Evolutionary conservation across 768 basidiomycete genomes (phyloP).

Genomic region (Mycena pura): DNA sequence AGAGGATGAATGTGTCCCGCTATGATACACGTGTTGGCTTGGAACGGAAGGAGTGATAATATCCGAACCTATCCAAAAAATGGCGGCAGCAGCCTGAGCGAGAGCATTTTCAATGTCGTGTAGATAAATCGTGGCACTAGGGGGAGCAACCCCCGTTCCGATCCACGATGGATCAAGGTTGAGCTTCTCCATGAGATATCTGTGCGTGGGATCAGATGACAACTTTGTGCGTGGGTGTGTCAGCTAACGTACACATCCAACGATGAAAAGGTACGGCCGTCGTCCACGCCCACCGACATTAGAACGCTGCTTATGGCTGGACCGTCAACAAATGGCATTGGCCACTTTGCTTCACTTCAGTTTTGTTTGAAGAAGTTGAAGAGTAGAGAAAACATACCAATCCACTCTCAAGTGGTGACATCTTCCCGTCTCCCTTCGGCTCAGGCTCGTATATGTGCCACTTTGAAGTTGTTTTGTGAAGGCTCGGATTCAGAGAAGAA

Average conservation of each 20-base stretch:
- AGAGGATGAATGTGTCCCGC: neutral
- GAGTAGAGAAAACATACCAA: neutral
- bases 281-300: neutral
- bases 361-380: neutral
- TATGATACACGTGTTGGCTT: neutral
- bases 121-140: neutral
- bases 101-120: constrained; percentile 6
- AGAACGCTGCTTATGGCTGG: neutral
- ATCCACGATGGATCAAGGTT: neutral
- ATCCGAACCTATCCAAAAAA: neutral
- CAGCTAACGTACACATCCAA: neutral
- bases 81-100: neutral
- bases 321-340: no score
- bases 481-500: neutral
- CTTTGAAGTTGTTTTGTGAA: neutral
- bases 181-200: neutral
- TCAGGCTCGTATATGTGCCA: neutral
- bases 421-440: neutral
- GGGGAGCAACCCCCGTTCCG: neutral
- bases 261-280: neutral
- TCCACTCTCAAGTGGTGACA: neutral
- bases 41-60: neutral
- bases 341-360: neutral
- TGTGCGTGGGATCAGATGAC: neutral
- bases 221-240: neutral